Conservation (phyloP, 306 rosid genomes). For the Heteromeles arbutifolia region DNA sequence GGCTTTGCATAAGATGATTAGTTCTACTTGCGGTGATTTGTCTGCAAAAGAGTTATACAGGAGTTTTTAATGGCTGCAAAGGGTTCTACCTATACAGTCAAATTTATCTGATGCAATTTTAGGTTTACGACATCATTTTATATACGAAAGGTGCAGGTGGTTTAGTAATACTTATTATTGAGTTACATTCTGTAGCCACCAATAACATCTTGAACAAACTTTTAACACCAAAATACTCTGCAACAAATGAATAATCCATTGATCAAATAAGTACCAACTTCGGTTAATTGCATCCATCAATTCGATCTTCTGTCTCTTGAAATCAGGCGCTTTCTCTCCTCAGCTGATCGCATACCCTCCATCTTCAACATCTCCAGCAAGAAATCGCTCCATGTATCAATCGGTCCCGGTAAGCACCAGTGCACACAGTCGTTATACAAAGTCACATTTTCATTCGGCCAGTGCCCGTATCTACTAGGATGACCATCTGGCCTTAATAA, state of each 20-base stretch:
- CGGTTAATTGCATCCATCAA: not conserved
- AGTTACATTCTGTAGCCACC: not conserved
- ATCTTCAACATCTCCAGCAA: slow-evolving; percentile 67
- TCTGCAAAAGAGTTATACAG: no score
- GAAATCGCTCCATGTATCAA: slow-evolving; percentile 77
- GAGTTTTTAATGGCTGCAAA: no score
- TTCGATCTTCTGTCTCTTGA: slow-evolving; percentile 21
- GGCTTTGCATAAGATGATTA: no score
- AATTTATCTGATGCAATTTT: no score
- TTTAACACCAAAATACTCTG: not conserved
- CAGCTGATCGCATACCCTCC: slow-evolving; percentile 61
- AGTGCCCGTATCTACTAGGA: slow-evolving; percentile 77
- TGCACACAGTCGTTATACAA: slow-evolving; percentile 85
- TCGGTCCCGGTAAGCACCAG: slow-evolving; percentile 89
- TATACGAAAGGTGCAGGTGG: no score
- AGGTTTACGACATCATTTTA: no score
- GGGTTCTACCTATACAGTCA: no score
- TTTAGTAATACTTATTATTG: not conserved
- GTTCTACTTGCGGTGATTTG: no score
- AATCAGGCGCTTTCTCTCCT: slow-evolving; percentile 34
- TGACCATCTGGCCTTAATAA: slow-evolving; percentile 89
- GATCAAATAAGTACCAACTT: not conserved
- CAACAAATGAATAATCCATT: not conserved
- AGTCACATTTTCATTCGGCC: slow-evolving; percentile 68
- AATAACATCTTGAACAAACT: not conserved